phyloP scores from a whole-genome alignment of 305 asterid species.

The Fraxinus baroniana region DNA sequence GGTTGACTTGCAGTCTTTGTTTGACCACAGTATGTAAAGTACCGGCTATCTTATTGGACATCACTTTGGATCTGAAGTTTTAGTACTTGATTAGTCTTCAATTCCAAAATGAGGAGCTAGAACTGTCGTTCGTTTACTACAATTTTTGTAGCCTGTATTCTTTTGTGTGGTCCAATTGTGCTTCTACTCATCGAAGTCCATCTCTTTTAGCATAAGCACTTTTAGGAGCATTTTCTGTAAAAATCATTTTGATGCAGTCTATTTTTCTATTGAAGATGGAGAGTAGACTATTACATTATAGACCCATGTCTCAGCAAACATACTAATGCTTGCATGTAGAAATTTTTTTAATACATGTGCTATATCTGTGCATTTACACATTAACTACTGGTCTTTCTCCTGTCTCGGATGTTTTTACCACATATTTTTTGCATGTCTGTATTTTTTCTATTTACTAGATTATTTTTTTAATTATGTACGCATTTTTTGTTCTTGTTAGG shows the following conservation, averaged over 20 bases:
- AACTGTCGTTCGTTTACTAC: background rate
- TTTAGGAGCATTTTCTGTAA: background rate
- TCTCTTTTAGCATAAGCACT: background rate
- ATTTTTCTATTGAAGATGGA: background rate
- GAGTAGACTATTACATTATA: background rate
- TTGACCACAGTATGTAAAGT: background rate
- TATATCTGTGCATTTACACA: background rate
- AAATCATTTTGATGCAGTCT: background rate
- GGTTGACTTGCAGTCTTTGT: constrained; percentile 11
- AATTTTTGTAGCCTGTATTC: background rate
- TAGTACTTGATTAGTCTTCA: background rate
- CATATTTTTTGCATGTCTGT: background rate
- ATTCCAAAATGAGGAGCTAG: background rate
- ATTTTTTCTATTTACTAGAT: background rate
- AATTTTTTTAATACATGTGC: background rate
- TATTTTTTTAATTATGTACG: constrained; percentile 22
- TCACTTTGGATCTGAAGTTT: background rate
- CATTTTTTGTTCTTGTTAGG: constrained; percentile 48
- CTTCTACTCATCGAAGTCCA: background rate
- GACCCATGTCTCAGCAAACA: background rate
- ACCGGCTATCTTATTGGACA: background rate
- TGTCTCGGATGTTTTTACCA: background rate
- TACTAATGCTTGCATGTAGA: background rate
- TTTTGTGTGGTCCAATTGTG: background rate
- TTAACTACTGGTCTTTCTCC: background rate